Base-by-base conservation (phyloP, 2,329 filamentous ascomycete genomes). In the Cladosporium sp. region DNA sequence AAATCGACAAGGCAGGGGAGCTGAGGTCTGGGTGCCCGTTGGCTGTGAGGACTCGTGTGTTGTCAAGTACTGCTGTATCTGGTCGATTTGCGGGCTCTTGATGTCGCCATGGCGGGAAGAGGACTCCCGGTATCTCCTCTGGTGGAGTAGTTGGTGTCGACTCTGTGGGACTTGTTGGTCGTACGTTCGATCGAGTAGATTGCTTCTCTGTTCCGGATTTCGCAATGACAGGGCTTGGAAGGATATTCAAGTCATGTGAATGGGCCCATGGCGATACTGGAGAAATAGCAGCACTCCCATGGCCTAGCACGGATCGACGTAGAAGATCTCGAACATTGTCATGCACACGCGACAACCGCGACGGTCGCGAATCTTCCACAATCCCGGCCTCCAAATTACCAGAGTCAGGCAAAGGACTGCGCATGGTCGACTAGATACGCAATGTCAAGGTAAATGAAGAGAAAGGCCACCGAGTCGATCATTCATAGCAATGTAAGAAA, bases 291-390 rank as follows among this genome's bases (percentile, higher is more conserved):
- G 54, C 36, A 7, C 54, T 55, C 15, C 32, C 41, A 13, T 45
- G 50, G 11, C 57, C 59, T 32, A 63, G 58, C 20, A 64, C 54
- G 15, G 64, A 66, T 38, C 54, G 54, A 19, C 64, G 56, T 3
- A 67, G 57, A 17, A 66, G 60, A 43, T 64, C 58, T 41, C 64
- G 57, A 32, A 67, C 64, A 52, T 63, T 65, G 51, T 65, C 62
- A 50, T 66, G 62, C 1, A 67, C 62, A 40, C 60, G 61, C 17
- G 56, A 57, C 7, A 58, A 47, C 29, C 58, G 59, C 27, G 64
- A 55, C 20, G 61, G 60, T 37, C 41, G 43, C 13, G 56, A 50
- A 50, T 67, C 62, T 48, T 63, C 62, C 47, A 67, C 37, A 18
- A 67, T 61, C n/a, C 64, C 64, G 30, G 63, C 59, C 54, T 67